These are phyloP conservation scores for Chrysosphaeria jannelii DNA, from an alignment of 2,329 filamentous ascomycete genomes.

Conservation along the genomic window DNA sequence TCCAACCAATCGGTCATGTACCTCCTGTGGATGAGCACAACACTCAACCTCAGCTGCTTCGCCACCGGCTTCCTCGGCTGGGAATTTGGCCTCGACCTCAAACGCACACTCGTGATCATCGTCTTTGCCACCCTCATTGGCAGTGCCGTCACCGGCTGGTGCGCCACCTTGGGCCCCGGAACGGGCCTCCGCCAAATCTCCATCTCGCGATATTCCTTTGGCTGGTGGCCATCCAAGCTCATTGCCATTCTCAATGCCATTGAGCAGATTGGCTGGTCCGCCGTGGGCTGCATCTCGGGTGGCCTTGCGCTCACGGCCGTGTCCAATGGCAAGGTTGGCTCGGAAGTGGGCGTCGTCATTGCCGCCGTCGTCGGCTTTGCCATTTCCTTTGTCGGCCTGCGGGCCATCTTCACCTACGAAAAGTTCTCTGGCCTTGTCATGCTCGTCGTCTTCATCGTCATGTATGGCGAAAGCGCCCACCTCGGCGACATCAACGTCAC, in stretches of 20 bases:
- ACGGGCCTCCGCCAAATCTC: slow-evolving; percentile 20
- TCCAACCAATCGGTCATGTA: slow-evolving; percentile 17
- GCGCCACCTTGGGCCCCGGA: slow-evolving; percentile 17
- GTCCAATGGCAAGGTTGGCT: slow-evolving; percentile 13
- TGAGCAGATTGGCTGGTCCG: slow-evolving; percentile 19
- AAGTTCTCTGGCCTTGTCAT: slow-evolving; percentile 18
- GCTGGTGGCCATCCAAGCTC: slow-evolving; percentile 19
- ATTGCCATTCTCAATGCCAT: slow-evolving; percentile 18
- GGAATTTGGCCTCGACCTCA: slow-evolving; percentile 16
- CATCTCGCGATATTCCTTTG: slow-evolving; percentile 17
- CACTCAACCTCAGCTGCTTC: slow-evolving; percentile 20
- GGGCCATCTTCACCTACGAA: slow-evolving; percentile 17
- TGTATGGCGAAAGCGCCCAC: slow-evolving; percentile 15
- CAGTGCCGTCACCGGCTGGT: slow-evolving; percentile 14
- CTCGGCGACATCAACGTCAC: slow-evolving; percentile 12
- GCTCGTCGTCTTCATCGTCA: slow-evolving; percentile 17
- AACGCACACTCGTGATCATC: slow-evolving; percentile 14
- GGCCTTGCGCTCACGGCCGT: slow-evolving; percentile 18
- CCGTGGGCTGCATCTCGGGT: slow-evolving; percentile 20
- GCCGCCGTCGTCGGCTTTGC: slow-evolving; percentile 16
- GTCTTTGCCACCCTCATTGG: slow-evolving; percentile 16
- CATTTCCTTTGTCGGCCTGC: slow-evolving; percentile 20
- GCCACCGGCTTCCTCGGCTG: slow-evolving; percentile 19
- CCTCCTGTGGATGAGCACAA: slow-evolving; percentile 19
- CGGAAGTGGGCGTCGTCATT: slow-evolving; percentile 21